Evolutionary conservation across 1,284 basidiomycete genomes (phyloP), one percentile per base, ranked within the genome.

Genomic region (Cutaneotrichosporon mucoides): DNA sequence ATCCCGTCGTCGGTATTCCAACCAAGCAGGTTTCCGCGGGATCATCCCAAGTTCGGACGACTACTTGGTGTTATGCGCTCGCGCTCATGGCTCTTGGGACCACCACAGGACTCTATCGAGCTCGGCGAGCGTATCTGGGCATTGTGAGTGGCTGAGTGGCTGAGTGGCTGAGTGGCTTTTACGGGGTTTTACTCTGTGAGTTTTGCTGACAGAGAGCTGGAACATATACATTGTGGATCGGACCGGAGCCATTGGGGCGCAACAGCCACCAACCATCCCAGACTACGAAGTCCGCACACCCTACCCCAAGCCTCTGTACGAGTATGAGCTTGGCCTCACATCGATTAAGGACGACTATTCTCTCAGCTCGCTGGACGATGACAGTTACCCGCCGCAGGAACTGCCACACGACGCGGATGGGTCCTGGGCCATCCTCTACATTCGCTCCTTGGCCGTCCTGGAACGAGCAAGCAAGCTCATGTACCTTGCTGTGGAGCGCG

Each of bases 71-170:
- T 73, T 37, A 70, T 73, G 70, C 59, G 74, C 9, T 65, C 68
- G 45, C 56, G 69, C 33, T 45, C 59, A 8, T 75, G 61, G 45
- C 53, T 70, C 5, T 33, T 75, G 5, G 61, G 64, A 2, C 72
- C 71, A 9, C 65, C 74, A 0, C 45, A 53, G 15, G 74, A 76
- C 60, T 47, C 72, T 0, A 59, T 72, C 43, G 73, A 73, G 49
- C 66, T 69, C 8, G 74, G 70, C 6, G 74, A 75, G 57, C 53
- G 74, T n/a, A 75, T 76, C 52, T 70, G 68, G 64, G 65, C 69
- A 12, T 75, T 76, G 71, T 76, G 47, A 71, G 71, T 68, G 16
- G 6, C 12, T 4, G 16, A 10, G 16, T 35, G 6, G 6, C 12
- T 6, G 8, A 6, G 37, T 16, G 4, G 24, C 24, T 24, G 24